These are phyloP conservation scores for Quercus aquifolioides DNA, from an alignment of 306 rosid genomes.

Conservation along the genomic window DNA sequence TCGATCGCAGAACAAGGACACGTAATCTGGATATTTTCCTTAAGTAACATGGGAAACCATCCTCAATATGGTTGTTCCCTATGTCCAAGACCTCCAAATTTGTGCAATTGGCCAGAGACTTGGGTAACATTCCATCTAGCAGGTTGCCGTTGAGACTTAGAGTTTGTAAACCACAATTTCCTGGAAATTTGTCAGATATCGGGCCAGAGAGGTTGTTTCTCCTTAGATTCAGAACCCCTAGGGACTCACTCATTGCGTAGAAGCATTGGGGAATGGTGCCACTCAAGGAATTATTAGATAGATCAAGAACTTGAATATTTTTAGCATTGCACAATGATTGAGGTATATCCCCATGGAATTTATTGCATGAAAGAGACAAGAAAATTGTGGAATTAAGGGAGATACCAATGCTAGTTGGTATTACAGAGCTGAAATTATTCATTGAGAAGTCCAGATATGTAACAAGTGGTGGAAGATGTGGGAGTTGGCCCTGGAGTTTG, in stretches of 20 bases:
- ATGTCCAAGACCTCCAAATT: slow-evolving; percentile 33
- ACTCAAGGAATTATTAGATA: no score
- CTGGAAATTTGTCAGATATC: slow-evolving; percentile 26
- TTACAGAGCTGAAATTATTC: slow-evolving; percentile 20
- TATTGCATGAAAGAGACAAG: no score
- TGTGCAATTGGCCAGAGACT: slow-evolving; percentile 21
- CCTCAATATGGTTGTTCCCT: slow-evolving; percentile 26
- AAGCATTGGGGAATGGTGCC: no score
- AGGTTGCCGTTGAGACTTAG: slow-evolving; percentile 27
- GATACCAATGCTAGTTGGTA: not conserved
- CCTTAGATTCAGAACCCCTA: slow-evolving; percentile 24
- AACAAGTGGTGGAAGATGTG: not conserved
- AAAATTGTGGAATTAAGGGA: fast-evolving
- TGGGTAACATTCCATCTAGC: slow-evolving; percentile 13
- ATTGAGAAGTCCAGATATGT: slow-evolving; percentile 22
- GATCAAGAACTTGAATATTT: no score
- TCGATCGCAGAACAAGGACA: slow-evolving; percentile 37
- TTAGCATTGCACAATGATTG: no score
- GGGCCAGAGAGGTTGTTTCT: slow-evolving; percentile 1
- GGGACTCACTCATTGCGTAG: not conserved
- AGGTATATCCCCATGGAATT: no score
- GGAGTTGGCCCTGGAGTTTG: slow-evolving; percentile 21
- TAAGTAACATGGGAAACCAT: slow-evolving; percentile 11
- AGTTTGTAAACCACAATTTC: slow-evolving; percentile 3
- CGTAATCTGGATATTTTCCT: slow-evolving; percentile 19